These are phyloP conservation scores for Jackrogersella multiformis DNA, from an alignment of 495 filamentous ascomycete genomes.

Conservation along the genomic window DNA sequence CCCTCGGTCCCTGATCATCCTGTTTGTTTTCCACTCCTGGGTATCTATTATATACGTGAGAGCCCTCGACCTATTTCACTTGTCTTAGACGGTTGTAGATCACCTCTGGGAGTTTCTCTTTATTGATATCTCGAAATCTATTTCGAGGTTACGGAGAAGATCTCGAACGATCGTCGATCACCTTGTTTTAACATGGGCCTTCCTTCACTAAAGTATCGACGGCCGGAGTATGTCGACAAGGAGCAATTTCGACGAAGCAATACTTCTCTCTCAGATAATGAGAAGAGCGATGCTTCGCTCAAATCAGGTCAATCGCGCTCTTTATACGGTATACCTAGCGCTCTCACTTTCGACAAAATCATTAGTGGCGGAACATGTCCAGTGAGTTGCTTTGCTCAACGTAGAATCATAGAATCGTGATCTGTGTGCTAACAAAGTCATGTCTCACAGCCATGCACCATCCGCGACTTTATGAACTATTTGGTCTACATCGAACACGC, in stretches of 20 bases:
- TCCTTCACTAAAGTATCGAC: constrained; percentile 50
- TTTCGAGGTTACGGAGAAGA: background rate
- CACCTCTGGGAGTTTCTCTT: background rate
- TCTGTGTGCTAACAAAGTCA: background rate
- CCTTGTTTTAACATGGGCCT: constrained; percentile 40
- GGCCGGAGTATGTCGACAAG: constrained; percentile 50
- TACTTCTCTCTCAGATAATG: constrained; percentile 28
- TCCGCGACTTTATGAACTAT: constrained; percentile 84
- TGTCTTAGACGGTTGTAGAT: background rate
- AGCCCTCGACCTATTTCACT: background rate
- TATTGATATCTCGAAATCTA: background rate
- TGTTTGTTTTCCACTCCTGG: background rate
- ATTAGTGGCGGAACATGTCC: constrained; percentile 77
- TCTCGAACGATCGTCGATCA: background rate
- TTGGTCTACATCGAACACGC: constrained; percentile 76
- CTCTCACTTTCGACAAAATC: constrained; percentile 76
- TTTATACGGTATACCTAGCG: constrained; percentile 66
- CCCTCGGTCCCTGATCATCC: too few relatives aligned
- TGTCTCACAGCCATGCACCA: constrained; percentile 68
- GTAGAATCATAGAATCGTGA: background rate
- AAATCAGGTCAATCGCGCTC: constrained; percentile 33
- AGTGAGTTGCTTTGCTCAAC: constrained; percentile 59
- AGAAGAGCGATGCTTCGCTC: constrained; percentile 36
- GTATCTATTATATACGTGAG: background rate
- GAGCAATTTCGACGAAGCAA: constrained; percentile 39